Evolutionary conservation across 2,329 filamentous ascomycete species (phyloP).

Genomic region (Xylariaceae sp.): DNA sequence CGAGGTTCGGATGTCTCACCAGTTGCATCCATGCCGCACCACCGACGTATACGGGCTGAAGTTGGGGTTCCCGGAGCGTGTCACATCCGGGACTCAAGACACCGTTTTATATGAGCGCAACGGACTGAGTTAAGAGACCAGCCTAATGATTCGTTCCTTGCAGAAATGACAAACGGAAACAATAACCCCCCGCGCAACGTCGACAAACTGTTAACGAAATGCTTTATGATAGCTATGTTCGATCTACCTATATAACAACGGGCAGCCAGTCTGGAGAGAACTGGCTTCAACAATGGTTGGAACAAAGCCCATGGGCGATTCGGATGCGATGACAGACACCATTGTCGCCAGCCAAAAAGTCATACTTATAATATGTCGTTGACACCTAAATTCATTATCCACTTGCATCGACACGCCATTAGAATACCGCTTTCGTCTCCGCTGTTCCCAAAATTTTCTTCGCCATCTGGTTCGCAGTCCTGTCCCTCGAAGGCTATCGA

Average conservation of each 20-base stretch:
- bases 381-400: constrained; percentile 14
- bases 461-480: neutral
- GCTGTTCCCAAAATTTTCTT: neutral
- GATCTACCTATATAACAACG: constrained; percentile 7
- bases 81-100: neutral
- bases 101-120: neutral
- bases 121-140: neutral
- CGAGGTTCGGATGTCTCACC: neutral
- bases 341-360: constrained; percentile 7
- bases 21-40: neutral
- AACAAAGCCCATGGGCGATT: constrained; percentile 4
- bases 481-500: neutral
- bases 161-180: neutral
- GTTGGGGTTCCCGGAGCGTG: neutral
- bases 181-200: neutral
- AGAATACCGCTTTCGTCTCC: neutral
- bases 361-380: constrained; percentile 15
- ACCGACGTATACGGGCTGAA: neutral
- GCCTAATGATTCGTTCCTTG: neutral
- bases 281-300: neutral
- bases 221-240: neutral
- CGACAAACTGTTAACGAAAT: neutral
- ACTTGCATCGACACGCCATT: neutral
- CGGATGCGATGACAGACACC: constrained; percentile 16
- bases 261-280: neutral